Percentiles rank a stretch among this genome's conserved stretches.
These are phyloP conservation scores for Ustilago lituana DNA, from an alignment of 1,284 basidiomycete genomes.

Conservation along the genomic window DNA sequence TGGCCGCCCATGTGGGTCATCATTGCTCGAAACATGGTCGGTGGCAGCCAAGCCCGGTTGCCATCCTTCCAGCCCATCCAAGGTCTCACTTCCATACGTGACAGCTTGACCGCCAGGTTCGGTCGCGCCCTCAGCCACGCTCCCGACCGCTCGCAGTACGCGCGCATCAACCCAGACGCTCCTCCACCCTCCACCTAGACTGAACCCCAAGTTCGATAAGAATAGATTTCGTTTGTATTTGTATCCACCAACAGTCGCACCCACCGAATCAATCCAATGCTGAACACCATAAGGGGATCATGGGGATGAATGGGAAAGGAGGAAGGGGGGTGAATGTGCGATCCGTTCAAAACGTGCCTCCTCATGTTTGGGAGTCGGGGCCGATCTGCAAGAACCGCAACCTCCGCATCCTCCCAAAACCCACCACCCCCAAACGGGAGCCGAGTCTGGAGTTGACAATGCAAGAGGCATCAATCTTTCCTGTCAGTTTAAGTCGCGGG, in stretches of 20 bases:
- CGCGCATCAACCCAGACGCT: slow-evolving; percentile 23
- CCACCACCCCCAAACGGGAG: neutral
- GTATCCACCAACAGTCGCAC: too few species aligned
- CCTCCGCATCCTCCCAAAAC: neutral
- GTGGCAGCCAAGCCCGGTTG: slow-evolving; percentile 3
- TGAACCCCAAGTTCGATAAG: too few species aligned
- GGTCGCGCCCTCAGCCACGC: slow-evolving; percentile 11
- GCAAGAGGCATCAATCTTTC: slow-evolving; percentile 26
- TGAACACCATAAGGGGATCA: too few species aligned
- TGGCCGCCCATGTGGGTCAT: slow-evolving; percentile 50
- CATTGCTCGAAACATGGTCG: slow-evolving; percentile 39
- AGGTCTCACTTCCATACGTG: slow-evolving; percentile 18
- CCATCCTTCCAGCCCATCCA: slow-evolving; percentile 17
- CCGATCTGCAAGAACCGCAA: slow-evolving; percentile 59
- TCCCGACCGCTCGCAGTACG: slow-evolving; percentile 24
- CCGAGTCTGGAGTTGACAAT: neutral
- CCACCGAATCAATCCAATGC: too few species aligned
- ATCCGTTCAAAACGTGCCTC: slow-evolving; percentile 59
- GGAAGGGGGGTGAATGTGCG: slow-evolving; percentile 31
- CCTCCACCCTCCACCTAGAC: too few species aligned
- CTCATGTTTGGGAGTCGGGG: slow-evolving; percentile 26
- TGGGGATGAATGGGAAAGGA: too few species aligned
- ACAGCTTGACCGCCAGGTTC: slow-evolving; percentile 17
- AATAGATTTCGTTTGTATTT: slow-evolving; percentile 29
- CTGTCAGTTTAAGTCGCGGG: slow-evolving; percentile 59